Percentiles rank a stretch among this genome's conserved stretches.
phyloP scores from a whole-genome alignment of 129 eudicot genomes.

The Flaveria trinervia region DNA sequence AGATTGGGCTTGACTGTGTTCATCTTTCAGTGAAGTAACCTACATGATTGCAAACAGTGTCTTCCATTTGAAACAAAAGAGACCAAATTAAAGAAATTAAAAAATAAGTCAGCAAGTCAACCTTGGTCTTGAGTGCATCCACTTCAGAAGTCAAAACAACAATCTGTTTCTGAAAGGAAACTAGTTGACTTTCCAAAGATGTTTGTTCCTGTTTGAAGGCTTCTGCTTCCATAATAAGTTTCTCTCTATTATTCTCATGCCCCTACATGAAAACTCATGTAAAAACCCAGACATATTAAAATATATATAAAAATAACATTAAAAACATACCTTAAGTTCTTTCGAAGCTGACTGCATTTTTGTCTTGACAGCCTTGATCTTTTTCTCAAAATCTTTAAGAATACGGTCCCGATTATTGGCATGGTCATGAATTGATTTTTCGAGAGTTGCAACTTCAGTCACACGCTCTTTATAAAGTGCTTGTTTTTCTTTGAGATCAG shows the following conservation, averaged over 20 bases:
- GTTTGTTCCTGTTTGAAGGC: constrained; percentile 68
- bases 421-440: constrained; percentile 77
- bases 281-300: not conserved
- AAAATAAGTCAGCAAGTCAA: constrained; percentile 20
- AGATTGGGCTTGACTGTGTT: constrained; percentile 59
- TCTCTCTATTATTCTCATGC: constrained; percentile 83
- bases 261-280: constrained; percentile 44
- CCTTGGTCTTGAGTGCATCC: constrained; percentile 69
- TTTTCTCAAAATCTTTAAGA: constrained; percentile 82
- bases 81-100: not conserved
- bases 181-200: constrained; percentile 70
- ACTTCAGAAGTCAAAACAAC: constrained; percentile 55
- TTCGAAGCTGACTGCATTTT: constrained; percentile 83
- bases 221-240: constrained; percentile 89
- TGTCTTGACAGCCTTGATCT: constrained; percentile 65
- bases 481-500: constrained; percentile 66
- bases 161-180: constrained; percentile 62
- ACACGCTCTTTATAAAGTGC: constrained; percentile 49
- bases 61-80: not conserved
- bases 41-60: constrained; percentile 31
- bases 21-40: constrained; percentile 59
- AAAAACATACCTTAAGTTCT: constrained; percentile 67
- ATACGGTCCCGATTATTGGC: constrained; percentile 67
- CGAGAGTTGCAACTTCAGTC: constrained; percentile 63
- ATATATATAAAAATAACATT: not conserved